Evolutionary conservation across 1,284 basidiomycete species (phyloP).

Genomic region (Amylostereum chailletii): DNA sequence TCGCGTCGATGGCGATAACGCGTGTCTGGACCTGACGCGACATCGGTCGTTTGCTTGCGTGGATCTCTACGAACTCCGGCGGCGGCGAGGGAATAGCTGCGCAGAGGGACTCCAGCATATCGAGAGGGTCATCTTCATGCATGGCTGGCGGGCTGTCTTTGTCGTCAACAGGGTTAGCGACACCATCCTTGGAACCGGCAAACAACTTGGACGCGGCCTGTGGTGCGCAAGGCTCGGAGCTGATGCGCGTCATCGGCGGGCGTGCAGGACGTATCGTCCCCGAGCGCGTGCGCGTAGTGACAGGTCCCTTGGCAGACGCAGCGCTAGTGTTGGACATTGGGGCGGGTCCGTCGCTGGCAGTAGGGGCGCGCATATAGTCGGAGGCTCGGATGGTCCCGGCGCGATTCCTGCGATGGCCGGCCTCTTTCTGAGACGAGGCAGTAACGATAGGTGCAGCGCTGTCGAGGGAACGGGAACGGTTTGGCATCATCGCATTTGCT

Average conservation of each 20-base stretch:
- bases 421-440: slow-evolving; percentile 4
- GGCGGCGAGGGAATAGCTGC: neutral
- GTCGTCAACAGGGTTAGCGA: neutral
- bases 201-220: neutral
- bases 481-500: neutral
- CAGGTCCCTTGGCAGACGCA: neutral
- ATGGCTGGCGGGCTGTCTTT: neutral
- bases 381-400: slow-evolving; percentile 41
- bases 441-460: neutral
- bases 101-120: neutral
- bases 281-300: slow-evolving; percentile 13
- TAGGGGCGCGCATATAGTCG: slow-evolving; percentile 23
- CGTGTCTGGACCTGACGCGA: neutral
- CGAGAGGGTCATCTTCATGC: neutral
- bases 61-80: neutral
- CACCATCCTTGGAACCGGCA: neutral
- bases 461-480: slow-evolving; percentile 9
- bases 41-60: neutral
- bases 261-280: slow-evolving; percentile 12
- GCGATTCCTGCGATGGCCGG: slow-evolving; percentile 26
- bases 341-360: slow-evolving; percentile 7
- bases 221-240: neutral
- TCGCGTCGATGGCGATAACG: slow-evolving; percentile 8
- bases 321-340: slow-evolving; percentile 1
- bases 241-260: slow-evolving; percentile 2